phyloP scores from a whole-genome alignment of 176 grass and related monocot genomes.

The Carex parvula region DNA sequence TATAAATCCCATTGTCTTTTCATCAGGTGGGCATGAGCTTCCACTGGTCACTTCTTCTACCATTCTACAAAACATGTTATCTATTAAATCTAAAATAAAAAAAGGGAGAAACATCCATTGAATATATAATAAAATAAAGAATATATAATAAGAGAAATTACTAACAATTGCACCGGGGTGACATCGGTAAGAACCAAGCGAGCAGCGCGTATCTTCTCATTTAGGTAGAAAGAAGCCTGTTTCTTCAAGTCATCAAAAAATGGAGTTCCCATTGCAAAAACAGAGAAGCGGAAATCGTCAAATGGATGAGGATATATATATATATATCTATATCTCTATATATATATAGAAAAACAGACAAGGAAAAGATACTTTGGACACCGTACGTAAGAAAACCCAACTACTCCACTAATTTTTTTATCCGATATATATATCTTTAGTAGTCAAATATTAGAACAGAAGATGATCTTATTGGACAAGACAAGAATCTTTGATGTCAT shows the following conservation, averaged over 20 bases:
- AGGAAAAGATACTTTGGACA: not conserved
- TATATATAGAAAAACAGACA: not conserved
- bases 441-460: not conserved
- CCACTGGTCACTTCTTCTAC: constrained; percentile 78
- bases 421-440: not conserved
- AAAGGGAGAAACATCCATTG: not conserved
- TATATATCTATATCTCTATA: too few relatives aligned
- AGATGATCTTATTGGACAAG: not conserved
- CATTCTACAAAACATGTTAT: constrained; percentile 34
- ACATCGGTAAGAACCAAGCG: constrained; percentile 90
- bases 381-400: constrained; percentile 7
- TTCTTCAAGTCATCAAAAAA: constrained; percentile 54
- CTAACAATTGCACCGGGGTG: constrained; percentile 81
- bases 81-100: not conserved
- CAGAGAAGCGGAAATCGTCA: not conserved
- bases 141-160: not conserved
- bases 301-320: not conserved
- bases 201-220: constrained; percentile 71
- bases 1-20: constrained; percentile 77
- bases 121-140: not conserved
- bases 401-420: not conserved
- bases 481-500: constrained; percentile 13
- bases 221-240: constrained; percentile 92
- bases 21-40: constrained; percentile 53
- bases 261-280: constrained; percentile 2